phyloP scores from a whole-genome alignment of 164 flowering plant genomes.

The Platanus orientalis region DNA sequence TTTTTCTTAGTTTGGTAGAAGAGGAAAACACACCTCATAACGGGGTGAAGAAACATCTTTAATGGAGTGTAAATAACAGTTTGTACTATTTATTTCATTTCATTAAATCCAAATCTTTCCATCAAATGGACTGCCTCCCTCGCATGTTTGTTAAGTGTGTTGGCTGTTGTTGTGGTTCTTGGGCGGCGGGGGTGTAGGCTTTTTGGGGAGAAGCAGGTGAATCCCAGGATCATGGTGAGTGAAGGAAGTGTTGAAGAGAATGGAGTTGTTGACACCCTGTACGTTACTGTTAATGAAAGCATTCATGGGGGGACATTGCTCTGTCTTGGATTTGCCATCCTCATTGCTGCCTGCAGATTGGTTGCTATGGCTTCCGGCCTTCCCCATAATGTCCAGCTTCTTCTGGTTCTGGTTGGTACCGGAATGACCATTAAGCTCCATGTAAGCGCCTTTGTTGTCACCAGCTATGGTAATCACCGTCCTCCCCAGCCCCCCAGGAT shows the following conservation, averaged over 20 bases:
- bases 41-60: too few relatives aligned
- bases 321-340: slow-evolving; percentile 3
- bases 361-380: slow-evolving; percentile 1
- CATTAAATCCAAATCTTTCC: too few relatives aligned
- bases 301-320: slow-evolving; percentile 16
- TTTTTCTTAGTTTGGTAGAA: too few relatives aligned
- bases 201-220: slow-evolving; percentile 42
- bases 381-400: slow-evolving; percentile 4
- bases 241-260: slow-evolving; percentile 33
- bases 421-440: slow-evolving; percentile 66
- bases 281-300: slow-evolving; percentile 71
- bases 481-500: slow-evolving; percentile 30
- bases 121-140: too few relatives aligned
- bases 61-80: too few relatives aligned
- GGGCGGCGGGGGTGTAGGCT: slow-evolving; percentile 31
- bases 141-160: background rate
- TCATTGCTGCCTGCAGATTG: slow-evolving; percentile 20
- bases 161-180: background rate
- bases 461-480: slow-evolving; percentile 67
- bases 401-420: slow-evolving; percentile 24
- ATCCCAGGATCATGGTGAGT: slow-evolving; percentile 61
- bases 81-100: too few relatives aligned
- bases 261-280: slow-evolving; percentile 62
- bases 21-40: too few relatives aligned
- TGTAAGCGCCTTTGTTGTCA: slow-evolving; percentile 79